Base-by-base conservation (phyloP, 176 grass and related monocot species). In the Oryza coarctata region DNA sequence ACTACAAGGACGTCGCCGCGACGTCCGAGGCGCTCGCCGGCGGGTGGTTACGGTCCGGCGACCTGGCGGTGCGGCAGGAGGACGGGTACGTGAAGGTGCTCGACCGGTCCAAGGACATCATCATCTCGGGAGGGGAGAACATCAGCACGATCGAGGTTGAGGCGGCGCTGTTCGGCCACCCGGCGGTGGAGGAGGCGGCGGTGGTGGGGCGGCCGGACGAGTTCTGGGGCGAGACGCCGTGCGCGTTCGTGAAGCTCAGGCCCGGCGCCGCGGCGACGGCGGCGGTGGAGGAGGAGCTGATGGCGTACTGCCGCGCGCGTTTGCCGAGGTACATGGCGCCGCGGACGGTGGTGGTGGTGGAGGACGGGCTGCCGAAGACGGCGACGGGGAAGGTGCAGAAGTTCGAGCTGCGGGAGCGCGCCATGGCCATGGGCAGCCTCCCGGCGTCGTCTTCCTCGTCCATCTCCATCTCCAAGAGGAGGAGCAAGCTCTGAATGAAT, bases 61-160 rank as follows among this genome's bases (percentile, higher is more conserved):
- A 98, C 72, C 78, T 98, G 18, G 95, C 80, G 17, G 90, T 98
- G n/a, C 82, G 90, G 11, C 84, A 89, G 11, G 33, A 23, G 5
- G 90, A 98, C 70, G 95, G 95, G 40, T 98, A 98, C 79, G 81
- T 98, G 11, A 78, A 93, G 75, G 38, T 98, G 14, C 83, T 80
- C 31, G 95, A 98, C 71, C 62, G 95, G 28, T 91, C 92, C 7
- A 98, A 98, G 84, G 95, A 98, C 80, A 86, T 98, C 30, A 86
- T 98, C 64, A 94, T 98, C 68, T 94, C 92, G 3, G 95, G 95
- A 6, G 92, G 95, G 4, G 95, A 98, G 92, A 98, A 98, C 62
- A 94, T 98, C 45, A 98, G 95, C 86, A 89, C 84, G 0, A 89
- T 94, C 27, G 90, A 98, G 88, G 90, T 98, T 25, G 95, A 98